Base-by-base conservation (phyloP, 768 basidiomycete genomes). In the Mrakia hoshinonis region DNA sequence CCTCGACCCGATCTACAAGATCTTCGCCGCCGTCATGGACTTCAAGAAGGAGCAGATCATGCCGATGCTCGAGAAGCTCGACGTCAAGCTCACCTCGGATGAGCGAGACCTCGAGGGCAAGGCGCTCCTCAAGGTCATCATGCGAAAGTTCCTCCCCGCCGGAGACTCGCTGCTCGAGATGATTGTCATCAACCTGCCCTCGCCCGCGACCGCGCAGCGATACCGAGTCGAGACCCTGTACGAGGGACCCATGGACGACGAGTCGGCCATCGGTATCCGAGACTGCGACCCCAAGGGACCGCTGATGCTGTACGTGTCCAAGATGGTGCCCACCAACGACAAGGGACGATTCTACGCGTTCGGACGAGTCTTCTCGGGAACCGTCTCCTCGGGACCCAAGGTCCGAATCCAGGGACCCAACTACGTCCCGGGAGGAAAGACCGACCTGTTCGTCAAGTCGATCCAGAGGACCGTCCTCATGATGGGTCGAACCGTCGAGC, bases 321-420 rank as follows among this genome's bases (percentile, higher is more conserved):
- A 98, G 87, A 98, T 99, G 96, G 96, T 98, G 77, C 96, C 96
- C 74, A 97, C 96, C 51, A 96, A 96, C 76, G 96, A 99, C 82
- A 98, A 98, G 83, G 96, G 96, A 78, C 93, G 96, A 73, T 99
- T 98, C 90, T 98, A 98, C 82, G 96, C 96, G 73, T 99, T 99
- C 81, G 96, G 96, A 82, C 96, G 96, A 86, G 89, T 99, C 83
- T 99, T 99, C 86, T 91, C 96, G 74, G 96, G 96, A 79, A 98
- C 93, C 74, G 93, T 98, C 79, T 88, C 86, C 76, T 87, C 96
- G 70, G 96, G 96, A 69, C 96, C 96, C 79, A 99, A 99, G 84
- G 87, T 98, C 82, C 92, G 96, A 78, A 98, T 99, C 77, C 96
- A 99, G 82, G 96, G 54, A 55, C 96, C 96, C 76, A 99, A 98